These are phyloP conservation scores for Penicillium sp. DNA, from an alignment of 2,329 filamentous ascomycete species.

Conservation along the genomic window DNA sequence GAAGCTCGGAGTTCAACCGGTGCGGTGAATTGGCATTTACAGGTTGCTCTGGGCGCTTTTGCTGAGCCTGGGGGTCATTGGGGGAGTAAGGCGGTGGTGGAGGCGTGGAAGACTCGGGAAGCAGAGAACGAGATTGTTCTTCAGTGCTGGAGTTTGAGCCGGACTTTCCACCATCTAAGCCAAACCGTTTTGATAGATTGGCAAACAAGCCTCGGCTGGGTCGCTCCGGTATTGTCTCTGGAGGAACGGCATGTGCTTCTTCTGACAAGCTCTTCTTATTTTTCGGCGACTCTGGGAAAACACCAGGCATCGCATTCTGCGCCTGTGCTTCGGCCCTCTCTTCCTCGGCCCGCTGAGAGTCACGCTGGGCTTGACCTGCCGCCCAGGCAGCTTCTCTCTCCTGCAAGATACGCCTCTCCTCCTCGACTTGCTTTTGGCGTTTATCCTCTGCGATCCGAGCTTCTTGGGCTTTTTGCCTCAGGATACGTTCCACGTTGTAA, in stretches of 20 bases:
- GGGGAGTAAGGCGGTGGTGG: conserved; percentile 43
- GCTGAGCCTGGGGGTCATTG: conserved; percentile 28
- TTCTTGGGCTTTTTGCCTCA: conserved; percentile 83
- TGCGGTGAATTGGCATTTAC: conserved; percentile 37
- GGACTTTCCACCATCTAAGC: conserved; percentile 54
- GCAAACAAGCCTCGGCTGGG: conserved; percentile 62
- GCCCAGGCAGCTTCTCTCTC: conserved; percentile 56
- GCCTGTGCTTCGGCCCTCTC: conserved; percentile 29
- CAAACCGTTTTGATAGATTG: conserved; percentile 64
- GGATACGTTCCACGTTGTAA: conserved; percentile 94
- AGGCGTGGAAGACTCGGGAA: conserved; percentile 24
- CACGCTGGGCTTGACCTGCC: conserved; percentile 34
- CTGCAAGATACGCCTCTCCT: conserved; percentile 66
- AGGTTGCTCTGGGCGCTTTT: conserved; percentile 29
- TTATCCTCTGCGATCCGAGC: conserved; percentile 82
- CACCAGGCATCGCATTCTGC: conserved; percentile 65
- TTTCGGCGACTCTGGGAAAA: conserved; percentile 63
- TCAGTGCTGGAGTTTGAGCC: conserved; percentile 19
- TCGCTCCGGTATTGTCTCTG: conserved; percentile 35
- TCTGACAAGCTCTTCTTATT: conserved; percentile 39
- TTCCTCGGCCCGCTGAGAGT: conserved; percentile 29
- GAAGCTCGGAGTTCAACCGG: conserved; percentile 51
- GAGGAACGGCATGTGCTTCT: conserved; percentile 20
- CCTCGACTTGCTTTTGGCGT: conserved; percentile 67
- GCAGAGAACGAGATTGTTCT: conserved; percentile 22